Base-by-base conservation (phyloP, 2,329 filamentous ascomycete species). In the Akanthomyces dipterigenus region DNA sequence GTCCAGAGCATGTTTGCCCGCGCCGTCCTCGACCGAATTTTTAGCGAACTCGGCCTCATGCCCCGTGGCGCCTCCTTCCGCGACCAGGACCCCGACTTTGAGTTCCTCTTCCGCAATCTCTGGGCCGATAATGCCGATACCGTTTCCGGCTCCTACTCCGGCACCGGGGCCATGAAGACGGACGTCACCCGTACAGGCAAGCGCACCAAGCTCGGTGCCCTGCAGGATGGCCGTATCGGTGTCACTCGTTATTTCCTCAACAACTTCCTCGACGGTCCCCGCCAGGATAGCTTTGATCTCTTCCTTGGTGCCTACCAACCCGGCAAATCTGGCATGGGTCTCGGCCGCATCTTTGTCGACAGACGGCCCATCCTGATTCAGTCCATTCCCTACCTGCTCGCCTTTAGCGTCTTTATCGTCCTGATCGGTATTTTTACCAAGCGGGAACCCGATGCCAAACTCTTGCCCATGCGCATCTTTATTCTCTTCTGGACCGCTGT, bases 61-160 rank as follows among this genome's bases (percentile, higher is more conserved):
- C 76, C 84, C 57, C 83, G 85, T 28, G 92, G 92, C 60, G 85
- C 93, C 69, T 87, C 83, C 24, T 93, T 95, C 67, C 86, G 87
- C 46, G 79, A 82, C 62, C 89, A 92, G 68, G 91, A 97, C 70
- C 78, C 82, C 14, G 84, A 82, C 1, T 99, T 99, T 72, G 93
- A 97, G 74, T 81, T 89, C 68, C 79, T 98, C 62, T 99, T 98
- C 84, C 91, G 95, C 67, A 98, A 98, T 75, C 82, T 98, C 18
- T 99, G 95, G 95, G 95, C 95, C 34, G 95, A 99, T 76, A 99
- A 99, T 70, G 95, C 96, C 61, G 95, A 99, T 73, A 89, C 96
- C 26, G 93, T 99, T 38, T 96, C 93, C 20, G 88, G 86, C 67
- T 88, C 91, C 0, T 99, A 99, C 75, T 95, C 95, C 1, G 95